A percentile compares a stretch with the other conserved stretches of the same genome.
Conservation (phyloP, 495 filamentous ascomycete genomes). For the Penicillium tannophilum region DNA sequence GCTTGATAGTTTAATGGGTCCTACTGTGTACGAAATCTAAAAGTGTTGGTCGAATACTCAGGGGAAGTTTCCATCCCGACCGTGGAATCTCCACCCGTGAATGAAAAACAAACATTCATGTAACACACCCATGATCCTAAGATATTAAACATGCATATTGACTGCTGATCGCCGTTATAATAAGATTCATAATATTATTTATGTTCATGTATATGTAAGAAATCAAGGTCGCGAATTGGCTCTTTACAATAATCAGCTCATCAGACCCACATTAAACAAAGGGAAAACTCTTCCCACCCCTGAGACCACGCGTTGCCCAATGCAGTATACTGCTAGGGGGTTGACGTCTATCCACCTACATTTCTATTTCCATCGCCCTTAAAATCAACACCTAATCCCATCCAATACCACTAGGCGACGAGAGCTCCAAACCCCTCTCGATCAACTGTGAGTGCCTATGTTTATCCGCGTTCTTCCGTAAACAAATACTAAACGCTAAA, state of each 20-base stretch:
- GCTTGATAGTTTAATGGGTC: background rate
- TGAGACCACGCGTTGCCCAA: conserved; percentile 16
- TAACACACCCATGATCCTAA: background rate
- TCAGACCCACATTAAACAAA: conserved; percentile 4
- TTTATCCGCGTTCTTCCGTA: conserved; percentile 1
- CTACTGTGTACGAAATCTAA: too few relatives aligned
- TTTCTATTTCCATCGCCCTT: conserved; percentile 4
- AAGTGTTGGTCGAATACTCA: background rate
- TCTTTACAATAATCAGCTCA: background rate
- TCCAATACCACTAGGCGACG: background rate
- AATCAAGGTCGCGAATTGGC: background rate
- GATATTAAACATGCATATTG: background rate
- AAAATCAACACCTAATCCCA: background rate
- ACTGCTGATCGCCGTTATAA: background rate
- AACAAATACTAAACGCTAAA: background rate
- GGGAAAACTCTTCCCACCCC: conserved; percentile 24
- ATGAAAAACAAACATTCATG: background rate
- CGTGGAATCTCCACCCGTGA: background rate
- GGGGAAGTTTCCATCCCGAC: background rate
- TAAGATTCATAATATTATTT: background rate
- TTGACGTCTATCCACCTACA: background rate
- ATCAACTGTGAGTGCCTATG: background rate
- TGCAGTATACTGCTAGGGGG: conserved; percentile 10
- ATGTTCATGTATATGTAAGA: background rate
- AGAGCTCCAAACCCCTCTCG: background rate